A percentile compares a stretch with the other conserved stretches of the same genome.
phyloP scores from a whole-genome alignment of 306 rosid genomes.

The Erythrophleum fordii region DNA sequence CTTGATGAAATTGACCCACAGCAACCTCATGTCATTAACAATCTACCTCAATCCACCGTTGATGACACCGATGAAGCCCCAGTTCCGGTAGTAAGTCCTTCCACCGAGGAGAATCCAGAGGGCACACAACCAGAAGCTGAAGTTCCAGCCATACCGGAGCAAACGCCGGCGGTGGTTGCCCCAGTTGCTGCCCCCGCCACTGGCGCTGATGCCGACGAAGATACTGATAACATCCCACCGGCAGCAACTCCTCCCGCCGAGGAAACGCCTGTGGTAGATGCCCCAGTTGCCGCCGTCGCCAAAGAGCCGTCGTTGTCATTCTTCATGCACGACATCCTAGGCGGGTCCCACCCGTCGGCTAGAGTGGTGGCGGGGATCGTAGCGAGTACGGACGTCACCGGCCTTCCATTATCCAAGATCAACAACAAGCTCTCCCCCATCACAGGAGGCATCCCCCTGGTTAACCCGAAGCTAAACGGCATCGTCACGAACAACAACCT shows the following conservation, averaged over 20 bases:
- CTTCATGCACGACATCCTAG: slow-evolving; percentile 79
- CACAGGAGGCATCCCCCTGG: slow-evolving; percentile 66
- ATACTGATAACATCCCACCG: no score
- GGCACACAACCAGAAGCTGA: slow-evolving; percentile 33
- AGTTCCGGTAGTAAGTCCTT: slow-evolving; percentile 12
- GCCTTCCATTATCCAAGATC: slow-evolving; percentile 63
- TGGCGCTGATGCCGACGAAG: no score
- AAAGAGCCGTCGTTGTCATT: slow-evolving; percentile 53
- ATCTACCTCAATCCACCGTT: slow-evolving; percentile 27
- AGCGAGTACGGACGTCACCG: slow-evolving; percentile 59
- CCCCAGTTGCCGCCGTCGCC: no score
- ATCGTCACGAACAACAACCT: slow-evolving; percentile 65
- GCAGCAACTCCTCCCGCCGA: background rate
- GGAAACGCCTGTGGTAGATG: no score
- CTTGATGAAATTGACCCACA: slow-evolving; percentile 41
- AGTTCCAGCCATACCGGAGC: slow-evolving; percentile 8
- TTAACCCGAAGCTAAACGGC: slow-evolving; percentile 58
- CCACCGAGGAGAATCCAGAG: slow-evolving; percentile 17
- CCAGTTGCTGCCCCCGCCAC: background rate
- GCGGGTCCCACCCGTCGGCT: slow-evolving; percentile 72
- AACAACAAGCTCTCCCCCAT: slow-evolving; percentile 79
- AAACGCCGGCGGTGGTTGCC: slow-evolving; percentile 21
- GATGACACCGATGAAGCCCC: slow-evolving; percentile 37
- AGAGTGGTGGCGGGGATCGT: slow-evolving; percentile 76
- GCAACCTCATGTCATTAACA: slow-evolving; percentile 37